phyloP scores from a whole-genome alignment of 305 asterid genomes.

The Rubia peregrina region DNA sequence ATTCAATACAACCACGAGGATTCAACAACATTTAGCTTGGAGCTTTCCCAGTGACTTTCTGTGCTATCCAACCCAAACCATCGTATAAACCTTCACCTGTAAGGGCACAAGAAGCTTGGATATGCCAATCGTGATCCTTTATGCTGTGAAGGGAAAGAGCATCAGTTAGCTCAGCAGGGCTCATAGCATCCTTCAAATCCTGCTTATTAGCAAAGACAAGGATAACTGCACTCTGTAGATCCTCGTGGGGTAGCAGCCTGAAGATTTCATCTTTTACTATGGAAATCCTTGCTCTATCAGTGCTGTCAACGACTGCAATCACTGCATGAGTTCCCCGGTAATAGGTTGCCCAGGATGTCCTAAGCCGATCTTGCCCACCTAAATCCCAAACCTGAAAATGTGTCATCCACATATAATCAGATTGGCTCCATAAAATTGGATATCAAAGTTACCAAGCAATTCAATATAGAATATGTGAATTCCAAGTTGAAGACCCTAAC shows the following conservation, averaged over 20 bases:
- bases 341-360: conserved; percentile 94
- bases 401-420: conserved; percentile 6
- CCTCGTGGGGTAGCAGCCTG: conserved; percentile 74
- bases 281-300: conserved; percentile 85
- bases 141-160: conserved; percentile 92
- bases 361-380: conserved; percentile 89
- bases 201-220: conserved; percentile 91
- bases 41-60: conserved; percentile 71
- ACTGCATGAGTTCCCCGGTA: conserved; percentile 93
- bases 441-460: neutral
- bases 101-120: conserved; percentile 86
- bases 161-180: conserved; percentile 91
- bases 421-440: neutral
- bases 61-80: conserved; percentile 94
- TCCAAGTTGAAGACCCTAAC: neutral
- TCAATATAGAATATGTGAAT: neutral
- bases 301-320: conserved; percentile 82
- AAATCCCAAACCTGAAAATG: conserved; percentile 85
- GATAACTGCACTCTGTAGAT: conserved; percentile 66
- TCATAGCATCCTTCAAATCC: conserved; percentile 92
- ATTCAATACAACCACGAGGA: conserved; percentile 10
- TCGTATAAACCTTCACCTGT: conserved; percentile 93
- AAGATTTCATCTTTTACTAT: conserved; percentile 82
- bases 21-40: conserved; percentile 37
- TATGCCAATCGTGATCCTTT: conserved; percentile 96